A percentile compares a stretch with the other conserved stretches of the same genome.
phyloP scores from a whole-genome alignment of 345 rosid species.

The Lepidium aucheri region DNA sequence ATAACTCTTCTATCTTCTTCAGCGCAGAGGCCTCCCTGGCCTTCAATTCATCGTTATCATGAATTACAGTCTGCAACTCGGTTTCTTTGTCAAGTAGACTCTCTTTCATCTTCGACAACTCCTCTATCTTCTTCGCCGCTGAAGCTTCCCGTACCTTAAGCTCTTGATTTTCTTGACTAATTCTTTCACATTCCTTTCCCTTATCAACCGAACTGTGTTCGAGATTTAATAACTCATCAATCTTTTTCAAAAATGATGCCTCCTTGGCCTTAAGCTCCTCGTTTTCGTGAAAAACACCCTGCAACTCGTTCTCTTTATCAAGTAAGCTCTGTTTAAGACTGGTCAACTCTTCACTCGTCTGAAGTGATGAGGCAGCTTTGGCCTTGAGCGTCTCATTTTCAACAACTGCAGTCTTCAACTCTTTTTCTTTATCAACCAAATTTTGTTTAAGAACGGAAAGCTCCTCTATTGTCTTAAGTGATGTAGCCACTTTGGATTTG shows the following conservation, averaged over 20 bases:
- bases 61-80: conserved; percentile 36
- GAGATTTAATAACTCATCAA: conserved; percentile 23
- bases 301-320: conserved; percentile 16
- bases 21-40: conserved; percentile 57
- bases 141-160: conserved; percentile 16
- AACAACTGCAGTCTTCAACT: conserved; percentile 16
- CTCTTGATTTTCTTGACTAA: conserved; percentile 13
- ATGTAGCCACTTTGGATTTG: conserved; percentile 26
- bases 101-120: conserved; percentile 42
- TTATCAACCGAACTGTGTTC: conserved; percentile 19
- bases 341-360: conserved; percentile 58
- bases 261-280: conserved; percentile 48
- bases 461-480: conserved; percentile 56
- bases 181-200: not conserved
- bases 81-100: conserved; percentile 63
- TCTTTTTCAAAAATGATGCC: conserved; percentile 14
- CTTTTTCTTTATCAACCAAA: conserved; percentile 24
- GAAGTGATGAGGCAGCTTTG: conserved; percentile 29
- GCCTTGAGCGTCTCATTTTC: conserved; percentile 23
- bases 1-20: conserved; percentile 17
- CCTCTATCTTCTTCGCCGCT: conserved; percentile 20
- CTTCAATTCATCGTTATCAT: conserved; percentile 12
- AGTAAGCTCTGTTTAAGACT: conserved; percentile 26
- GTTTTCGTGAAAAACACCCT: conserved; percentile 40
- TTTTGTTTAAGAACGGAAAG: conserved; percentile 31